Percentiles rank a stretch among this genome's conserved stretches.
Evolutionary conservation across 2,329 filamentous ascomycete species (phyloP).

Genomic region (Fusarium metavorans): DNA sequence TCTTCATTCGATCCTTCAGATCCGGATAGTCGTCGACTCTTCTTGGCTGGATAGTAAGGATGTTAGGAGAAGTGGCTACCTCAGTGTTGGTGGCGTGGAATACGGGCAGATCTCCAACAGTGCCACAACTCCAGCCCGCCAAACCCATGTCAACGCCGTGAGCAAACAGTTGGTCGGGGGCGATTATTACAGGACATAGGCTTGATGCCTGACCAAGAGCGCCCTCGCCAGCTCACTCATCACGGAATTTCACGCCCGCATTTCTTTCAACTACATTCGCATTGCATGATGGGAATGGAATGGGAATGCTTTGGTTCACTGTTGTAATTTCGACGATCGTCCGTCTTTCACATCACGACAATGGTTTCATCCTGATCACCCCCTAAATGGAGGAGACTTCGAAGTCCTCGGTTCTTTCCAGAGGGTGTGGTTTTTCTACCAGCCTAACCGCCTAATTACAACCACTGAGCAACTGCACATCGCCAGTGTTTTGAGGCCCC

Average conservation of each 20-base stretch:
- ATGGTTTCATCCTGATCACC: background rate
- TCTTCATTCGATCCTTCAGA: background rate
- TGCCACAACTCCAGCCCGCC: background rate
- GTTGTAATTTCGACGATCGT: background rate
- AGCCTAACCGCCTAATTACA: background rate
- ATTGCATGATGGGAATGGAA: background rate
- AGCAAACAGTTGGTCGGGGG: background rate
- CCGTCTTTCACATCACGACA: background rate
- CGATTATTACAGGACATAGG: background rate
- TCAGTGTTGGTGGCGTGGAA: background rate
- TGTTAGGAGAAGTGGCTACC: background rate
- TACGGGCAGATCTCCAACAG: background rate
- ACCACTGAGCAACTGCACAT: background rate
- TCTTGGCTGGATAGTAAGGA: background rate
- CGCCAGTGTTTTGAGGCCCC: slow-evolving; percentile 14
- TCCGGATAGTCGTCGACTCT: background rate
- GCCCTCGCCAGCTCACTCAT: background rate
- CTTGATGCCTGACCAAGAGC: background rate
- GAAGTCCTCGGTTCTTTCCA: background rate
- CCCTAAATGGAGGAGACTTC: background rate
- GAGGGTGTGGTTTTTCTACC: background rate
- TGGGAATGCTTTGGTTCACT: background rate
- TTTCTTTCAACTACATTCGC: background rate
- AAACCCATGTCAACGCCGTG: background rate
- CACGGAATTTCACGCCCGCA: background rate